These are phyloP conservation scores for Aureobasidium melanogenum DNA, from an alignment of 2,329 filamentous ascomycete genomes.

Conservation along the genomic window DNA sequence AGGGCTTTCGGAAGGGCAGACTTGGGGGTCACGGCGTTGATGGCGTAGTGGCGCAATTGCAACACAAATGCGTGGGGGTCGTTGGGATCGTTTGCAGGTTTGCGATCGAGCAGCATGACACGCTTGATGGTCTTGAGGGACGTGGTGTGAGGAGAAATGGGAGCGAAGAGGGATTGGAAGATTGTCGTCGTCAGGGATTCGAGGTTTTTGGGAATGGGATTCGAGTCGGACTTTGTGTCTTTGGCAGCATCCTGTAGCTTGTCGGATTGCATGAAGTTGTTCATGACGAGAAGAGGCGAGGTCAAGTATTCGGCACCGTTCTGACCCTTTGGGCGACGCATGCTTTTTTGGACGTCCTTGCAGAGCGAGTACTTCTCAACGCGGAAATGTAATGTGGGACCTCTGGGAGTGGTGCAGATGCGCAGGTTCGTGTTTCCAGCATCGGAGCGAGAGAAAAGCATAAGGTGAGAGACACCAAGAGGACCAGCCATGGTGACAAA, in stretches of 20 bases:
- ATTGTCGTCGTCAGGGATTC: constrained; percentile 87
- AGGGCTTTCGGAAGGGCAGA: constrained; percentile 64
- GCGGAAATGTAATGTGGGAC: constrained; percentile 87
- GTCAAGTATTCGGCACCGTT: constrained; percentile 73
- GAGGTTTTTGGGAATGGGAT: constrained; percentile 73
- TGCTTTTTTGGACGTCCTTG: constrained; percentile 77
- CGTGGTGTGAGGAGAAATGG: constrained; percentile 85
- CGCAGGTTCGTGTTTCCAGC: constrained; percentile 89
- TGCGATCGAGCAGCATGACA: constrained; percentile 82
- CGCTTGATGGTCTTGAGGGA: constrained; percentile 87
- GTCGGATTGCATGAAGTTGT: constrained; percentile 64
- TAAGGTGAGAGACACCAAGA: constrained; percentile 81
- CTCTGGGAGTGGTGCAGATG: constrained; percentile 76
- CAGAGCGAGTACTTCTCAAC: constrained; percentile 91
- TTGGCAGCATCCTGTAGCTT: constrained; percentile 39
- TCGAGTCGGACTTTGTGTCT: constrained; percentile 9
- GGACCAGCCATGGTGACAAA: constrained; percentile 95
- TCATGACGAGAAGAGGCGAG: constrained; percentile 92
- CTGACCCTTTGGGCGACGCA: constrained; percentile 72
- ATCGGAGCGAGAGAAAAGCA: constrained; percentile 85
- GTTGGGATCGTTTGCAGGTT: constrained; percentile 37
- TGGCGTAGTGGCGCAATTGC: constrained; percentile 88
- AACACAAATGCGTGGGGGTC: constrained; percentile 54
- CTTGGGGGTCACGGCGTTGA: constrained; percentile 78
- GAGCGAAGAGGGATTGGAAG: constrained; percentile 92